Evolutionary conservation across 352 stramenopile species (phyloP).

Genomic region (Pythium sukuiense): DNA sequence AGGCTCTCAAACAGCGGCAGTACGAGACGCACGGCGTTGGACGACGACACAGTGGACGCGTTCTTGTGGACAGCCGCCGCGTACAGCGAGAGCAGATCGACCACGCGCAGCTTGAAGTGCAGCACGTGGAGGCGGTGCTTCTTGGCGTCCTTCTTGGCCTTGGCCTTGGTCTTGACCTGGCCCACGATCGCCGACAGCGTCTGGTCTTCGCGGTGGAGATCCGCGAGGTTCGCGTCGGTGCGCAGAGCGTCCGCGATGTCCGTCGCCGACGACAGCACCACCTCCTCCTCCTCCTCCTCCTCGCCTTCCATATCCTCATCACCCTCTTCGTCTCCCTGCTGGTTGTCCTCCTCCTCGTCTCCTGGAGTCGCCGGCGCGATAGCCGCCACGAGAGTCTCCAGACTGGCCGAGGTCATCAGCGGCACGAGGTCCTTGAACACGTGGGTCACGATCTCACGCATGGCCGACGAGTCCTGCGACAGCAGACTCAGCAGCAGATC

Average conservation of each 20-base stretch:
- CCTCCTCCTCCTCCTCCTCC: constrained; percentile 50
- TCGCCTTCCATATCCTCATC: constrained; percentile 48
- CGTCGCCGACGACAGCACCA: constrained; percentile 50
- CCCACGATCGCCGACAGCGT: constrained; percentile 77
- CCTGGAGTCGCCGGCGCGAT: constrained; percentile 41
- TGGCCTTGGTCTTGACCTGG: constrained; percentile 70
- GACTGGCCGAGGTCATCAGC: constrained; percentile 53
- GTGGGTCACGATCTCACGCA: constrained; percentile 83
- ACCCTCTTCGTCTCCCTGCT: constrained; percentile 42
- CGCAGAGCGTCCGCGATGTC: constrained; percentile 73
- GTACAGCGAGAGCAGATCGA: constrained; percentile 80
- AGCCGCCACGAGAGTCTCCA: constrained; percentile 76
- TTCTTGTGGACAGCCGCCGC: constrained; percentile 29
- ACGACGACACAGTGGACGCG: neutral
- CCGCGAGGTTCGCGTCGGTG: constrained; percentile 58
- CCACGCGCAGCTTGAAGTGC: constrained; percentile 85
- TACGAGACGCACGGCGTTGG: constrained; percentile 45
- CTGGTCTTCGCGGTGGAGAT: constrained; percentile 76
- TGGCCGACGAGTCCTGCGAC: constrained; percentile 77
- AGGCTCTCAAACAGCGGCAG: constrained; percentile 65
- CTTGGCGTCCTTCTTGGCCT: constrained; percentile 80
- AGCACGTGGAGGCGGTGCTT: constrained; percentile 60
- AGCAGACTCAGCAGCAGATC: constrained; percentile 84
- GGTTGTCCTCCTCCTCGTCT: constrained; percentile 37
- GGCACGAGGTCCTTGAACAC: constrained; percentile 77